A percentile compares a stretch with the other conserved stretches of the same genome.
Evolutionary conservation across 257 asterid genomes (phyloP).

Genomic region (Fraxinus quadrangulata): DNA sequence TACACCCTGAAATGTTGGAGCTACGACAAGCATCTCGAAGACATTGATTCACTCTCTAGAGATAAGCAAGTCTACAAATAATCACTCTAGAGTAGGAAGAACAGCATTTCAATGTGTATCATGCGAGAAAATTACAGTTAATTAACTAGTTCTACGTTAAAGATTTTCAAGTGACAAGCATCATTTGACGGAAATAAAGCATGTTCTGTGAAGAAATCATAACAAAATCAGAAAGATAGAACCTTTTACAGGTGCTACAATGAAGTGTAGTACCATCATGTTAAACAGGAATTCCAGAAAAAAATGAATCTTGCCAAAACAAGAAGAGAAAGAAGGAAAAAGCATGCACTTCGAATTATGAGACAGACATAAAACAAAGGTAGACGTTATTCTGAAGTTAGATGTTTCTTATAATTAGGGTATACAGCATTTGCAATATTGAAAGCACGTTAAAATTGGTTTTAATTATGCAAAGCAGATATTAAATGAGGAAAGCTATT

Average conservation of each 20-base stretch:
- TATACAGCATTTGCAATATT: neutral
- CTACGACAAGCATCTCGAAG: conserved; percentile 63
- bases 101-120: neutral
- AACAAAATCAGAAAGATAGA: too few species aligned
- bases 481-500: conserved; percentile 7
- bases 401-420: neutral
- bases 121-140: neutral
- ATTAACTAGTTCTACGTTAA: neutral
- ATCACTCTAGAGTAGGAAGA: conserved; percentile 1
- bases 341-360: neutral
- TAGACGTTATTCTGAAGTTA: too few species aligned
- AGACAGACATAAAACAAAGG: neutral
- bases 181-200: neutral
- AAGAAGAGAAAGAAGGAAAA: neutral
- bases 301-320: neutral
- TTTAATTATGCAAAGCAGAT: neutral
- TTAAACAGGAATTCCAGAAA: neutral
- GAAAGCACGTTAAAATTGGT: conserved; percentile 4
- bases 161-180: neutral
- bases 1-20: conserved; percentile 41
- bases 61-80: conserved; percentile 14
- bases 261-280: neutral
- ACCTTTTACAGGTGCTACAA: neutral
- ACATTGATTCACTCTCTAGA: conserved; percentile 86
- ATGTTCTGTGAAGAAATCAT: neutral